Percentiles rank a stretch among this genome's conserved stretches.
These are phyloP conservation scores for Rhododendron ferrugineum DNA, from an alignment of 148 eudicot species.

Conservation along the genomic window DNA sequence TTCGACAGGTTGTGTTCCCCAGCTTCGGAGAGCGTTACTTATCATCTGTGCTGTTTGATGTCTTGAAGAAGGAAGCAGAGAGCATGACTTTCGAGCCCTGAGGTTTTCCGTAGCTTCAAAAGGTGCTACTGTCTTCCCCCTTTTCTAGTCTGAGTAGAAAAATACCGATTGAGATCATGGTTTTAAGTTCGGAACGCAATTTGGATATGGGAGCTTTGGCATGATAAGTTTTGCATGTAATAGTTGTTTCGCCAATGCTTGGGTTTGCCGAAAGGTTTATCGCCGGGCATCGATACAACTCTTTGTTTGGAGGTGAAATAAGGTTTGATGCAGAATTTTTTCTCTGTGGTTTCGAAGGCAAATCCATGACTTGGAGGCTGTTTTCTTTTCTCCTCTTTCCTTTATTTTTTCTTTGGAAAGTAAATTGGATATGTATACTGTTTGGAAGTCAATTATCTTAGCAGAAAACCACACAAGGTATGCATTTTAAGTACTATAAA, in stretches of 20 bases:
- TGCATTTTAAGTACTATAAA: neutral
- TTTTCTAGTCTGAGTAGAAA: neutral
- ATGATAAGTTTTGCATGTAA: neutral
- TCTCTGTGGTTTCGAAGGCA: neutral
- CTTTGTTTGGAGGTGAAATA: neutral
- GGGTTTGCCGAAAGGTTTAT: neutral
- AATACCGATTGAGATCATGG: neutral
- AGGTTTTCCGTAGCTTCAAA: neutral
- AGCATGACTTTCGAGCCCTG: slow-evolving; percentile 44
- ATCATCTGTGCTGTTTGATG: slow-evolving; percentile 65
- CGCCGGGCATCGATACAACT: neutral
- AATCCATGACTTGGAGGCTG: neutral
- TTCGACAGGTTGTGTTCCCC: slow-evolving; percentile 61
- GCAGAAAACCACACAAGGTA: neutral
- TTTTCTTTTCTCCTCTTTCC: neutral
- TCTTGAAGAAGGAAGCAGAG: slow-evolving; percentile 21
- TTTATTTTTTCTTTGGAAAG: neutral
- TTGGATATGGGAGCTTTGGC: neutral
- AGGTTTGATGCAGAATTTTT: neutral
- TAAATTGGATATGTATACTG: neutral
- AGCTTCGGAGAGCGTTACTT: slow-evolving; percentile 86
- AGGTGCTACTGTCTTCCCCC: neutral
- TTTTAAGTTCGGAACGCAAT: neutral
- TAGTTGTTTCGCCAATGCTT: neutral
- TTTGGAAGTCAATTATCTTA: neutral